These are phyloP conservation scores for Aureobasidium zeae DNA, from an alignment of 2,329 filamentous ascomycete species.

Conservation along the genomic window DNA sequence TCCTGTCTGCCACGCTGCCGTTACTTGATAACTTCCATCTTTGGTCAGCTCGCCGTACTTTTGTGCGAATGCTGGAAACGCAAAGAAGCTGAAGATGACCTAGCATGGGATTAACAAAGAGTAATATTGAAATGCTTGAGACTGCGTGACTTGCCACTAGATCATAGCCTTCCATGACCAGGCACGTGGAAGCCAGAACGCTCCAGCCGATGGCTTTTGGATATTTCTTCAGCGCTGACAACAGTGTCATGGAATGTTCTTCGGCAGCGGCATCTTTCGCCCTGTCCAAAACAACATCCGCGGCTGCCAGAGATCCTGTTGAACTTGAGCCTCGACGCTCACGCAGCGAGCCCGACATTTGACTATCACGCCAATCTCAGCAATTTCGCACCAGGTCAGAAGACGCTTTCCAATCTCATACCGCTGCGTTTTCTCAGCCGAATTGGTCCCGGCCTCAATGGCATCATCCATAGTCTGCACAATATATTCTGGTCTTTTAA, in stretches of 20 bases:
- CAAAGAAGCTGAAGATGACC: constrained; percentile 26
- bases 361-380: constrained; percentile 3
- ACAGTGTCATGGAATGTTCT: constrained; percentile 35
- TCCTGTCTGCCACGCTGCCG: constrained; percentile 47
- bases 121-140: neutral
- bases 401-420: too few relatives aligned
- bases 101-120: neutral
- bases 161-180: constrained; percentile 32
- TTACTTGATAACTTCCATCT: constrained; percentile 36
- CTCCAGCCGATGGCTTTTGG: constrained; percentile 28
- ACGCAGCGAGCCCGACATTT: constrained; percentile 2
- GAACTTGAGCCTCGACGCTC: constrained; percentile 18
- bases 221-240: constrained; percentile 65
- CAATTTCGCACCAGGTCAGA: too few relatives aligned
- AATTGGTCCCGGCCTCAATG: neutral
- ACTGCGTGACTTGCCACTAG: constrained; percentile 16
- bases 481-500: constrained; percentile 4
- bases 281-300: constrained; percentile 21
- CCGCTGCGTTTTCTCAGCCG: constrained; percentile 2
- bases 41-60: constrained; percentile 33
- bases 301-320: constrained; percentile 24
- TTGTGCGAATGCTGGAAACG: constrained; percentile 25
- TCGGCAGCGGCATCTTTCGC: constrained; percentile 31
- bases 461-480: neutral
- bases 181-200: constrained; percentile 24